phyloP scores from a whole-genome alignment of 345 rosid genomes.

The Anacardium occidentale region DNA sequence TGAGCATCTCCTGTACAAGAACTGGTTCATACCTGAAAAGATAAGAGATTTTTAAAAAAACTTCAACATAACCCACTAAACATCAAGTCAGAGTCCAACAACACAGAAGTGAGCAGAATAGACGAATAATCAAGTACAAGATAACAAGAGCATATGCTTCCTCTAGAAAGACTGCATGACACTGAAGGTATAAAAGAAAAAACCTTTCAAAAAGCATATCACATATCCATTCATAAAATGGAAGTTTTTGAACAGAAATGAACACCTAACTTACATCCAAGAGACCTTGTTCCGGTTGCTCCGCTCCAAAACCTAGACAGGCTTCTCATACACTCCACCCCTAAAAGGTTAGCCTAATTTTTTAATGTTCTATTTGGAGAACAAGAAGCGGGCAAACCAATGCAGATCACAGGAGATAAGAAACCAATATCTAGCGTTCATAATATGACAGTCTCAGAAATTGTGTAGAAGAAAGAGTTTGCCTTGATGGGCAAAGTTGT shows the following conservation, averaged over 20 bases:
- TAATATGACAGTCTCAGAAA: not conserved
- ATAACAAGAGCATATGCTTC: not conserved
- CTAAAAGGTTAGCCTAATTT: not conserved
- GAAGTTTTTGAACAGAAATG: not conserved
- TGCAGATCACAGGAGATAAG: not conserved
- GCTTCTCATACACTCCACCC: not conserved
- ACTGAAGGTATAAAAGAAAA: too few relatives aligned
- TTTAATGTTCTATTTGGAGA: not conserved
- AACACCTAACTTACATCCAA: not conserved
- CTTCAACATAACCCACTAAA: not conserved
- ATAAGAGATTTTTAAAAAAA: slow-evolving; percentile 16
- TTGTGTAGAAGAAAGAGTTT: not conserved
- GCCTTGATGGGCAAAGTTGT: not conserved
- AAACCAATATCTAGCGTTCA: not conserved
- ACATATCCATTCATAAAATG: not conserved
- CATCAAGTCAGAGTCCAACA: slow-evolving; percentile 5
- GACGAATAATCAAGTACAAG: not conserved
- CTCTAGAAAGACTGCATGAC: not conserved
- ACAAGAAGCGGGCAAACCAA: not conserved
- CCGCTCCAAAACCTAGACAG: not conserved
- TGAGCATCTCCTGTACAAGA: slow-evolving; percentile 86
- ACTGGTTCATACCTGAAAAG: slow-evolving; percentile 77
- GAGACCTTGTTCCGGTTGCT: not conserved
- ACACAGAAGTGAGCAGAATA: slow-evolving; percentile 7
- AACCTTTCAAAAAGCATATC: too few relatives aligned